Evolutionary conservation across 1,284 basidiomycete species (phyloP), one percentile per base, ranked within the genome.

Genomic region (Cryptococcus depauperatus): DNA sequence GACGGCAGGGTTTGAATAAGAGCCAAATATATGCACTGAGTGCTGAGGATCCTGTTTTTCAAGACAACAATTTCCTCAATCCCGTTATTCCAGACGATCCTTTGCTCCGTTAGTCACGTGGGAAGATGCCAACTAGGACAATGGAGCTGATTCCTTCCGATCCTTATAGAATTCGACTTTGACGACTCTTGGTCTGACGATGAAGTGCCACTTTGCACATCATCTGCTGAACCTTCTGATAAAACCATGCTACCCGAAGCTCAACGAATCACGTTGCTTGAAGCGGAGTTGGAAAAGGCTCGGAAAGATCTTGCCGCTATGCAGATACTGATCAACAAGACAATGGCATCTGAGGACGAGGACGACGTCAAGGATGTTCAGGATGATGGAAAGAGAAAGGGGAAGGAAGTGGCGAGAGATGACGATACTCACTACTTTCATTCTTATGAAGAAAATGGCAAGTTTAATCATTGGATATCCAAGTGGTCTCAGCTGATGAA

Each of bases 341-440:
- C 59, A 5, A 42, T 69, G 23, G 48, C 51, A 10, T 51, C 55
- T 3, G 53, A 54, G 4, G 57, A 53, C 22, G 35, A 37, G 16
- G 19, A 7, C n/a, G n/a, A 10, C 10, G 43, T 10, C n/a, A 23
- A 30, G 23, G n/a, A 59, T 7, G 57, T 37, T 19, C 49, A 51
- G 38, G 51, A 33, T 5, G 61, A 57, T 16, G 59, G 70, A 16
- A 58, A 58, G 37, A 64, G 60, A 18, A 64, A 61, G 47, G 59
- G 53, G 18, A 67, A 65, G 51, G 57, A 54, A 37, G 62, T 41
- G 48, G 58, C 67, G 41, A 58, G 82, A 29, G 87, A 92, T 56
- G 87, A 95, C 58, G 93, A 97, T 66, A 79, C 85, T 0, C 86
- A 95, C 64, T 98, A 98, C 70, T 98, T 97, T 70, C 78, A 87